These are phyloP conservation scores for Zymoseptoria crescenta DNA, from an alignment of 2,329 filamentous ascomycete species.

Conservation along the genomic window DNA sequence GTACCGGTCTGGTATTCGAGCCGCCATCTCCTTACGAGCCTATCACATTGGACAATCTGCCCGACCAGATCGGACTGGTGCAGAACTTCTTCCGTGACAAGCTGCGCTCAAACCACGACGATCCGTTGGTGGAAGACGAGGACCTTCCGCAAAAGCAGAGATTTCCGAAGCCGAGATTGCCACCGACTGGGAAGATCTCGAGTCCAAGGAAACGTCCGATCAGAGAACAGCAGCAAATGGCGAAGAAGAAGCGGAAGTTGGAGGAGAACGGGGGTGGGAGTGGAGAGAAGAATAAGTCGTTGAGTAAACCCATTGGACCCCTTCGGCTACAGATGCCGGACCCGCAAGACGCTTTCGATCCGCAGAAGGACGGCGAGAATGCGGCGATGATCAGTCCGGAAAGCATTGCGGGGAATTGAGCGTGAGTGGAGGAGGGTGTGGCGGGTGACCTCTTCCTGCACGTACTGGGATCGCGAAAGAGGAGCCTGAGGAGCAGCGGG, in stretches of 20 bases:
- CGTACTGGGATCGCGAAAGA: neutral
- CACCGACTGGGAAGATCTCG: slow-evolving; percentile 78
- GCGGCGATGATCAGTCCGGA: slow-evolving; percentile 78
- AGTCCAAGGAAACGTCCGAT: slow-evolving; percentile 75
- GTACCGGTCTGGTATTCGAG: slow-evolving; percentile 56
- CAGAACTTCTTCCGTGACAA: slow-evolving; percentile 89
- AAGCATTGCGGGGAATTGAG: neutral
- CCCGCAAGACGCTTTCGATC: slow-evolving; percentile 44
- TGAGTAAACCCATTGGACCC: slow-evolving; percentile 44
- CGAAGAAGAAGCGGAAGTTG: slow-evolving; percentile 78
- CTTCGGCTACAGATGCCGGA: slow-evolving; percentile 40
- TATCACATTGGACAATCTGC: slow-evolving; percentile 69
- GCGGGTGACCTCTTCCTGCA: neutral
- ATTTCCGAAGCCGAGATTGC: slow-evolving; percentile 51
- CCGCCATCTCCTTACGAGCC: slow-evolving; percentile 63
- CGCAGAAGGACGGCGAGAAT: slow-evolving; percentile 56
- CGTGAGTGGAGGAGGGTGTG: neutral
- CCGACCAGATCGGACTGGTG: slow-evolving; percentile 75
- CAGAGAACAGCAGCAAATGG: slow-evolving; percentile 72
- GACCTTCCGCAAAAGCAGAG: slow-evolving; percentile 90
- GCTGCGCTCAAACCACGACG: slow-evolving; percentile 72
- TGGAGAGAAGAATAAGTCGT: slow-evolving; percentile 28
- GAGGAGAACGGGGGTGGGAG: slow-evolving; percentile 31
- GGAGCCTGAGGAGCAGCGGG: neutral
- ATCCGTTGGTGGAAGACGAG: slow-evolving; percentile 85